Percentiles rank a stretch among this genome's conserved stretches.
These are phyloP conservation scores for Pluteus cervinus DNA, from an alignment of 768 basidiomycete species.

Conservation along the genomic window DNA sequence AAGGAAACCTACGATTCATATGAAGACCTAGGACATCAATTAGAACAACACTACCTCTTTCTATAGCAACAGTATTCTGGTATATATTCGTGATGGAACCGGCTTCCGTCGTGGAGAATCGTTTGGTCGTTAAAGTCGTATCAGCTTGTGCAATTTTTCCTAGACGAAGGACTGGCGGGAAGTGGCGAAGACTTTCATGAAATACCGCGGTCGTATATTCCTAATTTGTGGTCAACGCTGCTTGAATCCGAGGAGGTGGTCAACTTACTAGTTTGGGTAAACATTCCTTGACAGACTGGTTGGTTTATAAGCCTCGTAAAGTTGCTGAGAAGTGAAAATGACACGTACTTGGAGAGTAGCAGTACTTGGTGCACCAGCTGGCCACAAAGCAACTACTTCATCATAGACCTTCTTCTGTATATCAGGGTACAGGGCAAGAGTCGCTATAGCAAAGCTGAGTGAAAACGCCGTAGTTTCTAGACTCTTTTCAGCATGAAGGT, in stretches of 20 bases:
- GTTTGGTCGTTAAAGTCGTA: slow-evolving; percentile 24
- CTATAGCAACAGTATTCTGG: slow-evolving; percentile 27
- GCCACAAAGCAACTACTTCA: slow-evolving; percentile 35
- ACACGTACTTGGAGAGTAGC: slow-evolving; percentile 21
- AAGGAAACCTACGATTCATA: slow-evolving; percentile 33
- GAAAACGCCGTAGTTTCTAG: slow-evolving; percentile 44
- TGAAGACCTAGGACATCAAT: slow-evolving; percentile 39
- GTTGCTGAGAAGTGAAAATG: not conserved
- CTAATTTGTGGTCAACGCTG: slow-evolving; percentile 15
- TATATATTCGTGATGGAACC: slow-evolving; percentile 22
- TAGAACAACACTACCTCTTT: slow-evolving; percentile 30
- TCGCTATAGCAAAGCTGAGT: slow-evolving; percentile 32
- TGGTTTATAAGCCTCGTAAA: not conserved
- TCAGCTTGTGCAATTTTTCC: slow-evolving; percentile 28
- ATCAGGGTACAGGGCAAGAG: slow-evolving; percentile 46
- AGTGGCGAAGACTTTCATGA: slow-evolving; percentile 40
- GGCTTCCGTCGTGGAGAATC: slow-evolving; percentile 20
- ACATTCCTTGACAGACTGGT: slow-evolving; percentile 33
- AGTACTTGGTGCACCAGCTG: slow-evolving; percentile 22
- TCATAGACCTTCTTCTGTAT: slow-evolving; percentile 39
- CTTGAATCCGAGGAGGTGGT: slow-evolving; percentile 2
- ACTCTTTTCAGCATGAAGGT: not conserved
- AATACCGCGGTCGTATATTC: slow-evolving; percentile 36
- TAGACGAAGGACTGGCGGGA: slow-evolving; percentile 31
- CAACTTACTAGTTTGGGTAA: slow-evolving; percentile 29